A percentile compares a stretch with the other conserved stretches of the same genome.
Conservation (phyloP, 192 early-diverging fungal species). For the Coemansia sp. region DNA sequence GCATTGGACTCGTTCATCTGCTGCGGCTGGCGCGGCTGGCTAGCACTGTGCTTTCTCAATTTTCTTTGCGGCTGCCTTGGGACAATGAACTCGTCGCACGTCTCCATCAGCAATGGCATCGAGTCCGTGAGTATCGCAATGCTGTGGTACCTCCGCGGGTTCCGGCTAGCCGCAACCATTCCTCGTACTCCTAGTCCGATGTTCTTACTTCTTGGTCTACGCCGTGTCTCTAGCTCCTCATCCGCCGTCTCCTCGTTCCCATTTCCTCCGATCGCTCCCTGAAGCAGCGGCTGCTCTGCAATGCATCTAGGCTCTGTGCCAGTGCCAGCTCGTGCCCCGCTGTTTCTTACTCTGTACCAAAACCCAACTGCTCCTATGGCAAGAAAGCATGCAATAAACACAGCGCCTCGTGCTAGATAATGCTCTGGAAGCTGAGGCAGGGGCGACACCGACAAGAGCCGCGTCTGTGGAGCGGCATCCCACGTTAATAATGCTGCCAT, state of each 20-base stretch:
- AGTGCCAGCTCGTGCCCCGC: not conserved
- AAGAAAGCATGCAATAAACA: not conserved
- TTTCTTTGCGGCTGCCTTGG: not conserved
- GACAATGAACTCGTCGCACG: slow-evolving; percentile 33
- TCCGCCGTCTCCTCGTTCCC: not conserved
- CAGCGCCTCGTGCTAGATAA: not conserved
- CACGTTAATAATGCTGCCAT: too few species aligned
- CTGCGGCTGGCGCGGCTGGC: not conserved
- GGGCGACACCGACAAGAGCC: not conserved
- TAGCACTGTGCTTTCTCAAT: not conserved
- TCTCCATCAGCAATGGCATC: slow-evolving; percentile 46
- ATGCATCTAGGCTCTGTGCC: not conserved
- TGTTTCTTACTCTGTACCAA: slow-evolving; percentile 4
- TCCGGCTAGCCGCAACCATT: slow-evolving; percentile 4
- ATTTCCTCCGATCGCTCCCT: not conserved
- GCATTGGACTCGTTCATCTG: not conserved
- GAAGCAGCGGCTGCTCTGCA: not conserved
- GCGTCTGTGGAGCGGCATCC: not conserved
- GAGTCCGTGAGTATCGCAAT: slow-evolving; percentile 39
- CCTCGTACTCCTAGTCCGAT: slow-evolving; percentile 4
- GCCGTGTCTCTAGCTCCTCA: not conserved
- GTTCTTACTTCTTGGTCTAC: not conserved
- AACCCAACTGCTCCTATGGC: not conserved
- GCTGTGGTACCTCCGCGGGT: slow-evolving; percentile 36
- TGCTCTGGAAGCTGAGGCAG: not conserved